phyloP scores from a whole-genome alignment of 257 asterid species.

The Datura wrightii region DNA sequence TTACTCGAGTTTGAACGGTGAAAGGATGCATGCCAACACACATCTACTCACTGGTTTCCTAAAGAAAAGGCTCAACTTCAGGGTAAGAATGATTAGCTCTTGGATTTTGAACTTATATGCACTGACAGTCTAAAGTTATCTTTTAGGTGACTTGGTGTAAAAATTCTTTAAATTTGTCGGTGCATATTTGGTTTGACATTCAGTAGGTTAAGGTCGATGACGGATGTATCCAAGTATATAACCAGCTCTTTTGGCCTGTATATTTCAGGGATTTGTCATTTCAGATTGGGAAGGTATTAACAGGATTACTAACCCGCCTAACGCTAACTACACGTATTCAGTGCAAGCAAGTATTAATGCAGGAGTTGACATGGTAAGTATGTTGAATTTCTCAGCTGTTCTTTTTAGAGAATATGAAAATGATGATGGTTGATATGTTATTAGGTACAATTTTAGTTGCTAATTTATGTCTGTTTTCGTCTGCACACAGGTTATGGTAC shows the following conservation, averaged over 20 bases:
- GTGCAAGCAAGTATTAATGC: constrained; percentile 50
- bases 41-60: constrained; percentile 57
- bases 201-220: background rate
- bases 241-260: background rate
- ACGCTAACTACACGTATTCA: constrained; percentile 56
- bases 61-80: constrained; percentile 54
- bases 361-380: constrained; percentile 64
- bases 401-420: background rate
- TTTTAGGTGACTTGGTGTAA: background rate
- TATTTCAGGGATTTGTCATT: constrained; percentile 60
- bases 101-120: background rate
- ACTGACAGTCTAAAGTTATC: background rate
- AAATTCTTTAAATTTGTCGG: background rate
- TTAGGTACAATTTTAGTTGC: background rate
- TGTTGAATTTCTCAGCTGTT: background rate
- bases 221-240: background rate
- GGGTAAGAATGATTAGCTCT: constrained; percentile 38
- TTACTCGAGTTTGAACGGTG: constrained; percentile 59
- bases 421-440: background rate
- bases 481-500: constrained; percentile 57
- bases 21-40: constrained; percentile 57
- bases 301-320: constrained; percentile 52
- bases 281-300: constrained; percentile 62
- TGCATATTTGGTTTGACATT: background rate
- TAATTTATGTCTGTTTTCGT: background rate